Evolutionary conservation across 805 yeast species (phyloP).

Genomic region (Saccharomycopsis sp.): DNA sequence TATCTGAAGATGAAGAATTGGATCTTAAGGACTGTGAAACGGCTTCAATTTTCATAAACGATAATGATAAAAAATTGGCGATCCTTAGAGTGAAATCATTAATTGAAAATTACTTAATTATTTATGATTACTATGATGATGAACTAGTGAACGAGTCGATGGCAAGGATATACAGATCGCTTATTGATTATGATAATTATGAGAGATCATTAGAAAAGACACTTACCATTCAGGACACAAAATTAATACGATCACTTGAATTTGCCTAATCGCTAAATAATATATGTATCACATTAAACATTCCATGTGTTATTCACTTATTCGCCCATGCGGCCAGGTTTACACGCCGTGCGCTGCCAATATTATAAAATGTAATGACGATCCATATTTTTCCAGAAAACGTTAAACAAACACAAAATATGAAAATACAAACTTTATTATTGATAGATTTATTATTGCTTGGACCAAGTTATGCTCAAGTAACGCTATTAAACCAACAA

Average conservation of each 20-base stretch:
- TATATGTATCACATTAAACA: no score
- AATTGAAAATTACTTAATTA: slow-evolving; percentile 16
- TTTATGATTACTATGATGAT: slow-evolving; percentile 13
- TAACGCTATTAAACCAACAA: no score
- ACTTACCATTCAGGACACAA: slow-evolving; percentile 10
- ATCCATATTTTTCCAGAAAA: no score
- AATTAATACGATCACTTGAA: slow-evolving; percentile 13
- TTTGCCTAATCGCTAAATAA: background rate
- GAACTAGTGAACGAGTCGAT: slow-evolving; percentile 14
- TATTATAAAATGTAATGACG: no score
- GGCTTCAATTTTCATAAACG: slow-evolving; percentile 8
- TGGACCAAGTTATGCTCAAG: no score
- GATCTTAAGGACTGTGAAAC: background rate
- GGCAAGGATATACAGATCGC: slow-evolving; percentile 7
- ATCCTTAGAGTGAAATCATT: slow-evolving; percentile 12
- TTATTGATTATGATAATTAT: slow-evolving; percentile 11
- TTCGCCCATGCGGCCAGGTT: no score
- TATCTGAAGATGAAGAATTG: background rate
- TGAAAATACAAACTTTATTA: no score
- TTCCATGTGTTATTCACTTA: no score
- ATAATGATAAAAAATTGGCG: slow-evolving; percentile 10
- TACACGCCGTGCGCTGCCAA: no score
- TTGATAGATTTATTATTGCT: no score
- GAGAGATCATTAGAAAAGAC: slow-evolving; percentile 15
- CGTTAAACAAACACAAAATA: no score